phyloP scores from a whole-genome alignment of 768 basidiomycete genomes.

The Lactarius sanguifluus region DNA sequence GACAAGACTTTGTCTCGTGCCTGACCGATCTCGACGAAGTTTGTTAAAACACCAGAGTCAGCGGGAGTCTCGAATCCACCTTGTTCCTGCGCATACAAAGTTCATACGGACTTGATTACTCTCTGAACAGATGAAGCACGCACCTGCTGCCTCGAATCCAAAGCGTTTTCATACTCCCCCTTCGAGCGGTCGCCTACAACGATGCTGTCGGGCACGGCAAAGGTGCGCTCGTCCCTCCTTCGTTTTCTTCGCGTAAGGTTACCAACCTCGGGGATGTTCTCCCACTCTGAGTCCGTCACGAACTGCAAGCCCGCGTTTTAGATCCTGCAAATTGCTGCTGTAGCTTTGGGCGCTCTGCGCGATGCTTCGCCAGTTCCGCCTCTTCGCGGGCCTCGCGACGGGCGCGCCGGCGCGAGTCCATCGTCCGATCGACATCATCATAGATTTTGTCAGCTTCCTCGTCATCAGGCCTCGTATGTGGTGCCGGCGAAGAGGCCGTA shows the following conservation, averaged over 20 bases:
- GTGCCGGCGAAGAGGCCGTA: slow-evolving; percentile 94
- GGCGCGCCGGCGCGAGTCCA: slow-evolving; percentile 81
- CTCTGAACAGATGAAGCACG: slow-evolving; percentile 29
- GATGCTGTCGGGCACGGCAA: slow-evolving; percentile 92
- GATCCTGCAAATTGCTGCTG: slow-evolving; percentile 95
- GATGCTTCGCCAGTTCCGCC: slow-evolving; percentile 68
- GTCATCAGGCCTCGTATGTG: slow-evolving; percentile 94
- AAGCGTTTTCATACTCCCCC: slow-evolving; percentile 71
- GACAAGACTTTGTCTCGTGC: slow-evolving; percentile 94
- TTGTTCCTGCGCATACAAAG: slow-evolving; percentile 37
- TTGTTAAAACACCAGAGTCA: slow-evolving; percentile 77
- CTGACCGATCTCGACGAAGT: slow-evolving; percentile 96
- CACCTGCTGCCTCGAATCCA: slow-evolving; percentile 82
- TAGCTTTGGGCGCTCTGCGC: slow-evolving; percentile 89
- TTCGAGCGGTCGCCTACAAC: slow-evolving; percentile 80
- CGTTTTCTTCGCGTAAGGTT: slow-evolving; percentile 93
- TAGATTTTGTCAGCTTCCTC: slow-evolving; percentile 97
- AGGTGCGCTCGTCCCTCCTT: slow-evolving; percentile 79
- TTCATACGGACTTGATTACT: slow-evolving; percentile 12
- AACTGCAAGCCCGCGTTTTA: slow-evolving; percentile 86
- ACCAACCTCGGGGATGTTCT: slow-evolving; percentile 91
- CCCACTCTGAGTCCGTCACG: slow-evolving; percentile 93
- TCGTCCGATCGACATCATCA: slow-evolving; percentile 83
- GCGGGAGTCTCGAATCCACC: slow-evolving; percentile 84
- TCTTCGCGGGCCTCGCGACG: slow-evolving; percentile 80